Conservation (phyloP, 2,329 filamentous ascomycete species). For the Aspergillus sp. region DNA sequence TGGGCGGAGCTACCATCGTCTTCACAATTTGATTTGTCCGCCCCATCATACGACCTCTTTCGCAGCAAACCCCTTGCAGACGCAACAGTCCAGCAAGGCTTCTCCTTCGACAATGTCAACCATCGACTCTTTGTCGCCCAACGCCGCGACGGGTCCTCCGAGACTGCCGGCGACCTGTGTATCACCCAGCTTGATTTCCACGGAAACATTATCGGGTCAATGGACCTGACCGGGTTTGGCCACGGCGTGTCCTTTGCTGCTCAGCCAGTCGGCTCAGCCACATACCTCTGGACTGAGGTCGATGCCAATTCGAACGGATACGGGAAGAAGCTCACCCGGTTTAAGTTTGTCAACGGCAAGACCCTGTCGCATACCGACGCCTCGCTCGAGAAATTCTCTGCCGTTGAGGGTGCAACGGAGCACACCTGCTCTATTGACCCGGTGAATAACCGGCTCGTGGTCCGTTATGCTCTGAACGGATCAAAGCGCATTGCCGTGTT, state of each 20-base stretch:
- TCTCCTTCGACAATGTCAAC: constrained; percentile 24
- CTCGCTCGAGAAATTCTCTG: background rate
- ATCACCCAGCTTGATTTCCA: constrained; percentile 21
- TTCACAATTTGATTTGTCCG: background rate
- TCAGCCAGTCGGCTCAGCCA: constrained; percentile 12
- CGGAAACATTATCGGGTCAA: constrained; percentile 19
- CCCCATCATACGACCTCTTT: background rate
- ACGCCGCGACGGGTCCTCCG: constrained; percentile 13
- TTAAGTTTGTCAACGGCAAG: constrained; percentile 18
- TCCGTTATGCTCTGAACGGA: constrained; percentile 9
- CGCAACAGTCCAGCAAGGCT: constrained; percentile 19
- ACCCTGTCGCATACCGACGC: background rate
- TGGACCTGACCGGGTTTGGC: constrained; percentile 19
- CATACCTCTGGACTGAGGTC: constrained; percentile 22
- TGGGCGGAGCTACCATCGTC: background rate
- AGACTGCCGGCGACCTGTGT: constrained; percentile 15
- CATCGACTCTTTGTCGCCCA: constrained; percentile 20
- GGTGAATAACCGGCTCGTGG: constrained; percentile 14
- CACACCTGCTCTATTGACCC: constrained; percentile 13
- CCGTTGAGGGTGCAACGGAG: background rate
- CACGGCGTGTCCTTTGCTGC: constrained; percentile 20
- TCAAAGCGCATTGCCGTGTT: background rate
- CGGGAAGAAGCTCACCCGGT: constrained; percentile 17
- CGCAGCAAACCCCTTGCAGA: constrained; percentile 13
- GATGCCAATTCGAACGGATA: constrained; percentile 20